Conservation (phyloP, 2,329 filamentous ascomycete genomes). For the Phialophora tarda region DNA sequence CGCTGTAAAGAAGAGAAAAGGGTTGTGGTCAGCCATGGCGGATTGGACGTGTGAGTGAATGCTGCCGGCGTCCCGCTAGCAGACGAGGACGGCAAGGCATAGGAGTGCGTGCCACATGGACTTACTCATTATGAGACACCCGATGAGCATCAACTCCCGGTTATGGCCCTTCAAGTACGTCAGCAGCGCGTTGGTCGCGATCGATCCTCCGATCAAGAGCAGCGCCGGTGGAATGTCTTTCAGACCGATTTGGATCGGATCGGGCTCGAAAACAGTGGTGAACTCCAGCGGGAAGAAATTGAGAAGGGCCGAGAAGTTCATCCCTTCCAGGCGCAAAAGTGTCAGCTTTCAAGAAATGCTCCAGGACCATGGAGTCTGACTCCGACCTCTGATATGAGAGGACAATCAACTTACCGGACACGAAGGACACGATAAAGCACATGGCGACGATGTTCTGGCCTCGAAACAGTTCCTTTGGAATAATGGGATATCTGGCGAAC, state of each 20-base stretch:
- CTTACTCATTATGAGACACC: slow-evolving; percentile 14
- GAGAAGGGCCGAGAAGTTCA: slow-evolving; percentile 11
- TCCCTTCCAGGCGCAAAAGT: neutral
- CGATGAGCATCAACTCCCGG: slow-evolving; percentile 11
- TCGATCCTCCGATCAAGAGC: slow-evolving; percentile 6
- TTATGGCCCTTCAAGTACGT: slow-evolving; percentile 2
- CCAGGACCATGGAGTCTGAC: no score
- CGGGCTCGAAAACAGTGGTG: slow-evolving; percentile 6
- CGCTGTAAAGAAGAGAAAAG: no score
- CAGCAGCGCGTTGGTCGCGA: neutral
- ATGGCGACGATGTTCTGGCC: slow-evolving; percentile 5
- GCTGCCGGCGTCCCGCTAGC: no score
- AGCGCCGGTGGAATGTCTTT: slow-evolving; percentile 1
- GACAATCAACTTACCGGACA: neutral
- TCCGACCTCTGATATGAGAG: no score
- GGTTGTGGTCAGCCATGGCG: no score
- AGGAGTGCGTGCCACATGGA: neutral
- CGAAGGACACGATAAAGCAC: neutral
- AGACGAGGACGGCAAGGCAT: no score
- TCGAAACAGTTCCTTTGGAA: slow-evolving; percentile 3
- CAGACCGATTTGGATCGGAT: slow-evolving; percentile 12
- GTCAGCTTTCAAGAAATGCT: no score
- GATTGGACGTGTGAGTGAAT: no score
- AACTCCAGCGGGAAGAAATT: slow-evolving; percentile 10
- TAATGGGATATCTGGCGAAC: slow-evolving; percentile 10